These are phyloP conservation scores for Aspergillus aculeatus DNA, from an alignment of 2,329 filamentous ascomycete genomes.

Conservation along the genomic window DNA sequence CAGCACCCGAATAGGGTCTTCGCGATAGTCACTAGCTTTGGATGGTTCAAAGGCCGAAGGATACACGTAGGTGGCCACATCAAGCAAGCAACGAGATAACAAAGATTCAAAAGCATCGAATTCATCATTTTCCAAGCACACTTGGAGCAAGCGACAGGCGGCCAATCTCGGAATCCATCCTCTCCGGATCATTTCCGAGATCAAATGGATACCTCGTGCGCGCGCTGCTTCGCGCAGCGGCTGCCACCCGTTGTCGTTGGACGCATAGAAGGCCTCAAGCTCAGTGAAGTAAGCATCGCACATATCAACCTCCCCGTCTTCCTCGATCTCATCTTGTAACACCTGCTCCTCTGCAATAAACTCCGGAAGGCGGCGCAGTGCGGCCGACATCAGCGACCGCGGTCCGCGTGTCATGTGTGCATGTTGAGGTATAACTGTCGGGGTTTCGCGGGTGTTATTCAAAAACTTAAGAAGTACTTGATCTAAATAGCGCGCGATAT, in stretches of 20 bases:
- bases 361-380: conserved; percentile 35
- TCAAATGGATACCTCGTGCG: conserved; percentile 39
- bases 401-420: conserved; percentile 21
- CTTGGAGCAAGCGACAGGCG: conserved; percentile 34
- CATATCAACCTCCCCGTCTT: conserved; percentile 39
- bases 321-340: conserved; percentile 32
- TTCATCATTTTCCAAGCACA: conserved; percentile 31
- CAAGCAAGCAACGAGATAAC: conserved; percentile 26
- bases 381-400: conserved; percentile 41
- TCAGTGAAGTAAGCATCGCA: conserved; percentile 44
- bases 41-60: conserved; percentile 28
- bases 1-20: conserved; percentile 33
- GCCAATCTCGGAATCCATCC: conserved; percentile 36
- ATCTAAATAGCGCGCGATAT: conserved; percentile 37
- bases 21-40: conserved; percentile 15
- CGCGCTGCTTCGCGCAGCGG: conserved; percentile 44
- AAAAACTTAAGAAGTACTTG: conserved; percentile 39
- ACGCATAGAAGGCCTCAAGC: conserved; percentile 40
- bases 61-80: conserved; percentile 25
- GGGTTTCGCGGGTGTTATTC: conserved; percentile 29
- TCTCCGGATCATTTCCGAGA: conserved; percentile 38
- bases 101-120: conserved; percentile 39
- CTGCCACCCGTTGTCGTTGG: conserved; percentile 36
- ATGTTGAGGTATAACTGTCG: neutral
- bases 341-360: conserved; percentile 42